Percentiles rank a stretch among this genome's conserved stretches.
These are phyloP conservation scores for Kodamaea fukazawae DNA, from an alignment of 805 yeast genomes.

Conservation along the genomic window DNA sequence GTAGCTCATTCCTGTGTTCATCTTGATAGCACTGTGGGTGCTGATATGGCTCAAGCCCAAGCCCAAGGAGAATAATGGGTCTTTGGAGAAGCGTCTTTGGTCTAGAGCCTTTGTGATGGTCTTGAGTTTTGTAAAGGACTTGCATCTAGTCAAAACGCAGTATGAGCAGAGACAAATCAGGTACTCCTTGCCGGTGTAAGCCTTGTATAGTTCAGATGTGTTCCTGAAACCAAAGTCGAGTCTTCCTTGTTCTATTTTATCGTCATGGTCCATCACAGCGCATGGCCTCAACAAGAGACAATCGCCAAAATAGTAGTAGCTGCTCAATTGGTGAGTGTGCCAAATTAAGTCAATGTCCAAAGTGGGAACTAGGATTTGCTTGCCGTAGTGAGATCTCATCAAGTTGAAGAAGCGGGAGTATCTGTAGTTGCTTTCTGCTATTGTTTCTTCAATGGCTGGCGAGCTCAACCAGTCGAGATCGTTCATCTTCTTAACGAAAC, in stretches of 20 bases:
- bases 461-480: conserved; percentile 18
- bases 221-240: conserved; percentile 8
- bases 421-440: conserved; percentile 16
- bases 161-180: conserved; percentile 12
- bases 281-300: conserved; percentile 15
- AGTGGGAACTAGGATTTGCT: conserved; percentile 20
- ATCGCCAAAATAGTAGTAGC: conserved; percentile 14
- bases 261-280: conserved; percentile 10
- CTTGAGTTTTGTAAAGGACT: neutral
- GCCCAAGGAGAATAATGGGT: neutral
- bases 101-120: neutral
- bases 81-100: neutral
- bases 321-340: conserved; percentile 26
- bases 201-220: conserved; percentile 11
- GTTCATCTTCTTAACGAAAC: conserved; percentile 21
- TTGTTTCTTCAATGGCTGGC: conserved; percentile 11
- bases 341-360: conserved; percentile 27
- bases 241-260: conserved; percentile 1
- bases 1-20: too few relatives aligned
- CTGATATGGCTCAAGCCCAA: conserved; percentile 2
- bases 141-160: conserved; percentile 1
- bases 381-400: conserved; percentile 3
- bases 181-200: conserved; percentile 10
- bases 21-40: neutral
- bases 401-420: conserved; percentile 18